Conservation (phyloP, 2,329 filamentous ascomycete species). For the Ramichloridium luteum region DNA sequence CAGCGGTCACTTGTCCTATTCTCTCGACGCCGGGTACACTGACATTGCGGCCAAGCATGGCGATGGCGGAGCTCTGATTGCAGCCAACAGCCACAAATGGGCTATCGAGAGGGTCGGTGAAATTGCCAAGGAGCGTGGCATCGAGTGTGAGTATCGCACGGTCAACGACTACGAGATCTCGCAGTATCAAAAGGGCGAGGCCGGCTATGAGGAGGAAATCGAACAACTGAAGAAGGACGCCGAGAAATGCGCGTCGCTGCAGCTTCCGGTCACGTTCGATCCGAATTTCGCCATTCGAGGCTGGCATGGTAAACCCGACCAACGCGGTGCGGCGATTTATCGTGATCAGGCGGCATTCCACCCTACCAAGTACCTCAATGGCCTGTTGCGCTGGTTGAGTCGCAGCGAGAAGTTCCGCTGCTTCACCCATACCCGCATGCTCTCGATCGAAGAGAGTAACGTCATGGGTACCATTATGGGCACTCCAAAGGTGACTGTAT, state of each 20-base stretch:
- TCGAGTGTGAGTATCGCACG: slow-evolving; percentile 45
- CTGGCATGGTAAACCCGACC: slow-evolving; percentile 40
- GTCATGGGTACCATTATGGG: slow-evolving; percentile 33
- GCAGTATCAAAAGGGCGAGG: slow-evolving; percentile 31
- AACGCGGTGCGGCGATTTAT: slow-evolving; percentile 40
- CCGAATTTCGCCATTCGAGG: slow-evolving; percentile 38
- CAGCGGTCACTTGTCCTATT: slow-evolving; percentile 42
- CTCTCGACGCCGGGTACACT: slow-evolving; percentile 42
- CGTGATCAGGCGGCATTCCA: slow-evolving; percentile 43
- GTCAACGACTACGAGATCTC: slow-evolving; percentile 41
- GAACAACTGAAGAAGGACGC: slow-evolving; percentile 36
- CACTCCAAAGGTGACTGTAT: slow-evolving; percentile 35
- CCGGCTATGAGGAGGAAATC: slow-evolving; percentile 36
- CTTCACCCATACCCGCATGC: slow-evolving; percentile 40
- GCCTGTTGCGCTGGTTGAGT: slow-evolving; percentile 40
- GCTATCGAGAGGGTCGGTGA: slow-evolving; percentile 41
- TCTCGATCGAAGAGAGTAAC: slow-evolving; percentile 38
- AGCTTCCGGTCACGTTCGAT: slow-evolving; percentile 32
- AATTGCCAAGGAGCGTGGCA: slow-evolving; percentile 35
- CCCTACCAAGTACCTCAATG: slow-evolving; percentile 44
- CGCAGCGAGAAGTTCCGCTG: slow-evolving; percentile 42
- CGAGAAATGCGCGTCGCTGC: slow-evolving; percentile 32
- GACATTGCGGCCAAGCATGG: slow-evolving; percentile 43
- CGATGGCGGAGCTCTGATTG: slow-evolving; percentile 34
- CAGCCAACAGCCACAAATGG: slow-evolving; percentile 44